phyloP scores from a whole-genome alignment of 345 rosid genomes.

The Salix caprea region DNA sequence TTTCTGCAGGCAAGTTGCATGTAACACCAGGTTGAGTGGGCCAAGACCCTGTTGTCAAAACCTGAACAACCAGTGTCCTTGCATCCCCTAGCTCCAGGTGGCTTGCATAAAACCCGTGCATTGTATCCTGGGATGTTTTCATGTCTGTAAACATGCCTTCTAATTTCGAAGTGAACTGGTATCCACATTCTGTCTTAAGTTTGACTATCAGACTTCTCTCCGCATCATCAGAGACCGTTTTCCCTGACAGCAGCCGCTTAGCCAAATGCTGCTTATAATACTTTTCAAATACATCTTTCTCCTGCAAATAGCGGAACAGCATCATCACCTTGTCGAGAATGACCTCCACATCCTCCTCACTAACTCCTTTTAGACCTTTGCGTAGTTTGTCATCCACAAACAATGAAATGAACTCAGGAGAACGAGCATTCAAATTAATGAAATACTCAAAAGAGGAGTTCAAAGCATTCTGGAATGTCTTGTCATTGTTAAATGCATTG shows the following conservation, averaged over 20 bases:
- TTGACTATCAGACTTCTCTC: slow-evolving; percentile 94
- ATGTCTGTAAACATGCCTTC: slow-evolving; percentile 99
- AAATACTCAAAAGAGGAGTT: slow-evolving; percentile 91
- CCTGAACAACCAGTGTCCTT: slow-evolving; percentile 86
- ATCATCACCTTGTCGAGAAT: slow-evolving; percentile 98
- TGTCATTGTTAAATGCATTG: slow-evolving; percentile 72
- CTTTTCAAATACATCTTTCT: slow-evolving; percentile 96
- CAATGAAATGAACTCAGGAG: slow-evolving; percentile 93
- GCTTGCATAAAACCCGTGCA: slow-evolving; percentile 68
- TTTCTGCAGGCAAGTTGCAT: slow-evolving; percentile 88
- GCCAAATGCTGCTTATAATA: slow-evolving; percentile 98
- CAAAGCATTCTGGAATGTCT: slow-evolving; percentile 91
- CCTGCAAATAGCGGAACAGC: slow-evolving; percentile 97
- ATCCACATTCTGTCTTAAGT: slow-evolving; percentile 96
- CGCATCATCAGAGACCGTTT: slow-evolving; percentile 91
- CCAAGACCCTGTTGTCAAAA: slow-evolving; percentile 95
- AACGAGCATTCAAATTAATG: slow-evolving; percentile 84
- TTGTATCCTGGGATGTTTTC: slow-evolving; percentile 96
- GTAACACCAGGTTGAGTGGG: slow-evolving; percentile 82
- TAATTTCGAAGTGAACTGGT: slow-evolving; percentile 91
- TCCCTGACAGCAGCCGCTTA: slow-evolving; percentile 88
- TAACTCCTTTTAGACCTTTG: slow-evolving; percentile 83
- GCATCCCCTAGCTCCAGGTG: slow-evolving; percentile 82
- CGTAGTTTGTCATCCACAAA: slow-evolving; percentile 93
- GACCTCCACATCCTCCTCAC: slow-evolving; percentile 88